Percentiles rank a stretch among this genome's conserved stretches.
Evolutionary conservation across 139 green algal species (phyloP).

Genomic region (Tetradesmus obliquus): DNA sequence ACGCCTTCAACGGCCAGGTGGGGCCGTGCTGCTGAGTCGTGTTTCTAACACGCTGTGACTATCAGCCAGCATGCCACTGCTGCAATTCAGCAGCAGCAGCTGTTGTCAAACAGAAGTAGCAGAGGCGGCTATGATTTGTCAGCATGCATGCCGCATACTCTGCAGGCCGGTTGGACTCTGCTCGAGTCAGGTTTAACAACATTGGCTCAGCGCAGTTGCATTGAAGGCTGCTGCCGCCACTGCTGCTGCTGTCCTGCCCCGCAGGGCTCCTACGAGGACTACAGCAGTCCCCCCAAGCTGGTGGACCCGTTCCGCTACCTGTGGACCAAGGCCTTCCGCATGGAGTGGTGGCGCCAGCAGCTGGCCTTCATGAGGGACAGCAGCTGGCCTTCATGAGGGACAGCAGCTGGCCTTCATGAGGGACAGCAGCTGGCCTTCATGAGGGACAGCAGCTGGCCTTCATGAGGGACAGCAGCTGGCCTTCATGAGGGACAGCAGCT

Average conservation of each 20-base stretch:
- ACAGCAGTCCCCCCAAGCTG: neutral
- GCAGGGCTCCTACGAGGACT: neutral
- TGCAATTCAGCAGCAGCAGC: too few relatives aligned
- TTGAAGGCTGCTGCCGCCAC: too few relatives aligned
- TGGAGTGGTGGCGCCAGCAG: constrained; percentile 16
- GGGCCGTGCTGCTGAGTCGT: neutral
- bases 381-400: neutral
- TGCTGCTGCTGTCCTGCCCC: neutral
- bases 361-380: neutral
- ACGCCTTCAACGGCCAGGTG: neutral
- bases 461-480: neutral
- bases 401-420: neutral
- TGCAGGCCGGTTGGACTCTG: too few relatives aligned
- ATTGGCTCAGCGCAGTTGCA: too few relatives aligned
- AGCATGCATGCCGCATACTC: too few relatives aligned
- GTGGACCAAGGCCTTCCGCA: constrained; percentile 14
- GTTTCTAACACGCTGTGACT: too few relatives aligned
- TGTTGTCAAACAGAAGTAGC: too few relatives aligned
- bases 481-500: neutral
- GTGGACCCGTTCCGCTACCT: constrained; percentile 3
- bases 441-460: neutral
- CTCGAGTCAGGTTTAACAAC: too few relatives aligned
- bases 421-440: neutral
- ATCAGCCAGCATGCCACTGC: too few relatives aligned
- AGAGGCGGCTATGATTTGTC: too few relatives aligned